Base-by-base conservation (phyloP, 2,329 filamentous ascomycete genomes). In the Fusarium sp. region DNA sequence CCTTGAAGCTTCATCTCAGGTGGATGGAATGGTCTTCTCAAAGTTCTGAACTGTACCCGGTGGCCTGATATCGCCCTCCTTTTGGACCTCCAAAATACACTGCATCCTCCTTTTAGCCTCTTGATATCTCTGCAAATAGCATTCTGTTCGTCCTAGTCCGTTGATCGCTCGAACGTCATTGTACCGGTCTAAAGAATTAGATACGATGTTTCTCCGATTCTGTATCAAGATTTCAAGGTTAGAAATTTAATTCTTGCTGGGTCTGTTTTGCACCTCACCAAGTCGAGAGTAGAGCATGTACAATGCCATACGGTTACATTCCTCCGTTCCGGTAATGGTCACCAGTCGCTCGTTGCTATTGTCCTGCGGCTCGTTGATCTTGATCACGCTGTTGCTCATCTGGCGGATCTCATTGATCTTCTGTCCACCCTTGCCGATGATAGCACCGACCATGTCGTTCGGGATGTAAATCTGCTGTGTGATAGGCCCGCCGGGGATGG, bases 331-430 rank as follows among this genome's bases (percentile, higher is more conserved):
- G 5, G 96, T 98, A 77, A 99, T 97, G 22, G 96, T 99, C 66
- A 99, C 96, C 68, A 99, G 87, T 72, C 96, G 92, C 87, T 99
- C 96, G 80, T 98, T 99, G 88, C 94, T 98, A 85, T 97, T 98
- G 83, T 98, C 96, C 83, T 98, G 96, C 3, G 96, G 96, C 83
- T 99, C 96, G 82, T 99, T 98, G 88, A 99, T 99, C 88, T 99
- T 99, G 84, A 99, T 98, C 52, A 99, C 95, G 85, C 96, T 98
- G 77, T 96, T 96, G 82, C 94, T 97, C 78, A 99, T 91, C 83
- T 98, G 95, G 77, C 96, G 92, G 75, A 99, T 99, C 85, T 99
- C 96, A 81, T 99, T 99, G 88, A 99, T 99, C 90, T 99, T 99
- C 63, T 95, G 94, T 74, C 96, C 96, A 71, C 96, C 96, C 86